Conservation (phyloP, 2,329 filamentous ascomycete genomes). For the Trichoderma sp. region DNA sequence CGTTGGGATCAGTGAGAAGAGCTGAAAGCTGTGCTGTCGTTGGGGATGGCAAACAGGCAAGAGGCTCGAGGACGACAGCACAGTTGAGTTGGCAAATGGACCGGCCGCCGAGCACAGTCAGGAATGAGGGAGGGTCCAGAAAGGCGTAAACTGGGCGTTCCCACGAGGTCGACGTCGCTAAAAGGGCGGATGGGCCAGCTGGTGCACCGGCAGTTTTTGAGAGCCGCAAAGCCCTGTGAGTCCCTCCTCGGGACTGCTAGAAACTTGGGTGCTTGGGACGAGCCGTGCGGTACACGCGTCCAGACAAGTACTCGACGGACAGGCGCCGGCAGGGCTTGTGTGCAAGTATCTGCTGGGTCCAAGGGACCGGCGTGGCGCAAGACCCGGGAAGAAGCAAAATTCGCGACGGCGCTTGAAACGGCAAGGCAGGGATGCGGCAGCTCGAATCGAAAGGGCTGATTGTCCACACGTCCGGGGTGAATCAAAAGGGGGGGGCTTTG, state of each 20-base stretch:
- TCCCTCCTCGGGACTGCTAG: background rate
- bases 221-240: background rate
- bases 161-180: conserved; percentile 10
- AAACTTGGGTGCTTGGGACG: background rate
- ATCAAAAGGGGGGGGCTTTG: conserved; percentile 26
- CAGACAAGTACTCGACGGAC: background rate
- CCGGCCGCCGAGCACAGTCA: background rate
- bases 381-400: conserved; percentile 14
- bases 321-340: background rate
- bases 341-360: background rate
- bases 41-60: conserved; percentile 25
- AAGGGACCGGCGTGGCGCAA: conserved; percentile 13
- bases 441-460: conserved; percentile 24
- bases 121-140: background rate
- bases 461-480: conserved; percentile 21
- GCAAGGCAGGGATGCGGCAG: conserved; percentile 25
- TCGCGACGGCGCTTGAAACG: conserved; percentile 27
- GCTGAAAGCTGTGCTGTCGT: background rate
- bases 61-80: conserved; percentile 28
- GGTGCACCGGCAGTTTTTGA: conserved; percentile 20
- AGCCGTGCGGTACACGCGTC: background rate
- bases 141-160: background rate
- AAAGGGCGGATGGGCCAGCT: conserved; percentile 14
- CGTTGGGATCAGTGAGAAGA: background rate
- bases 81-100: background rate